These are phyloP conservation scores for Colletotrichum sp. DNA, from an alignment of 2,329 filamentous ascomycete genomes.

Conservation along the genomic window DNA sequence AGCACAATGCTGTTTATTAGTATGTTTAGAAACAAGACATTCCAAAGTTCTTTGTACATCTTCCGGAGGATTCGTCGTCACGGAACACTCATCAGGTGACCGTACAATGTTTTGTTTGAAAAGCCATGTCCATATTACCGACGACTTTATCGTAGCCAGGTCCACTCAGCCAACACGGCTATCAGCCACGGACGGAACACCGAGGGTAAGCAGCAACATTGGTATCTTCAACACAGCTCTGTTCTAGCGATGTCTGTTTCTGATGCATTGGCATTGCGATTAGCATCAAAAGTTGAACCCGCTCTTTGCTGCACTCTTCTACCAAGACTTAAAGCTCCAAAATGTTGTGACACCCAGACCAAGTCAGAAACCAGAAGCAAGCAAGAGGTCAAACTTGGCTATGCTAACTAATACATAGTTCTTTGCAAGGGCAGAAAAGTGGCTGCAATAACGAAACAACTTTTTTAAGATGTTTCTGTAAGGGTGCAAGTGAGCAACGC, in stretches of 20 bases:
- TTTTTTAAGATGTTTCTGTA: not conserved
- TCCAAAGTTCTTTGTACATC: not conserved
- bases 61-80: not conserved
- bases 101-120: not conserved
- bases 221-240: not conserved
- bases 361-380: not conserved
- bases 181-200: not conserved
- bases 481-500: not conserved
- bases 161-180: not conserved
- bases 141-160: not conserved
- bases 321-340: not conserved
- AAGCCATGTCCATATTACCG: rapidly evolving
- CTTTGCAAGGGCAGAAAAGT: not conserved
- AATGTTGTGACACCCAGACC: not conserved
- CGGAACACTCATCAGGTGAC: not conserved
- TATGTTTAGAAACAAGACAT: not conserved
- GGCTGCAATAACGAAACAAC: not conserved
- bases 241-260: not conserved
- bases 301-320: not conserved
- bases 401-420: rapidly evolving
- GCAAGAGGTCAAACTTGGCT: not conserved
- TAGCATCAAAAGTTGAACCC: not conserved
- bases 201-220: not conserved
- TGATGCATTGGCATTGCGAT: not conserved
- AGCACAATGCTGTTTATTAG: not conserved